Conservation (phyloP, 2,329 filamentous ascomycete species). For the Coleophoma cylindrospora region DNA sequence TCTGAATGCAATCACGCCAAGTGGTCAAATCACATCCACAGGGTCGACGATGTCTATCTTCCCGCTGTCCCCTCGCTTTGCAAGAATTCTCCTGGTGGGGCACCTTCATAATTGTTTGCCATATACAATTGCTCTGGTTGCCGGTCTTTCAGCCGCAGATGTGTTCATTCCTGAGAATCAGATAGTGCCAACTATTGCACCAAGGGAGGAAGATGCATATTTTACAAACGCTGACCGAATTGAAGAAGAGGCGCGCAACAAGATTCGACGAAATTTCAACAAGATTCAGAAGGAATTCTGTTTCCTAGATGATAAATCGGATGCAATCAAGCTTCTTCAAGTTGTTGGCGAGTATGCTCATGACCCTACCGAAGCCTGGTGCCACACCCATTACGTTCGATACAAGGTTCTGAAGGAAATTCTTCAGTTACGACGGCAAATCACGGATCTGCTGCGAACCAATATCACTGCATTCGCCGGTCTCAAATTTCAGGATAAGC, state of each 20-base stretch:
- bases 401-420: conserved; percentile 85
- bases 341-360: conserved; percentile 84
- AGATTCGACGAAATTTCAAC: conserved; percentile 56
- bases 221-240: conserved; percentile 64
- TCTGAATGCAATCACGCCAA: conserved; percentile 69
- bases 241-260: conserved; percentile 65
- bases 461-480: conserved; percentile 65
- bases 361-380: conserved; percentile 68
- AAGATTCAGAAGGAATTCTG: conserved; percentile 74
- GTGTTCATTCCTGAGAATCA: conserved; percentile 81
- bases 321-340: conserved; percentile 86
- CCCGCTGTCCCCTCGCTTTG: conserved; percentile 83
- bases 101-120: conserved; percentile 76
- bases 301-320: conserved; percentile 74
- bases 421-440: conserved; percentile 74
- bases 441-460: conserved; percentile 72
- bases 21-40: conserved; percentile 73
- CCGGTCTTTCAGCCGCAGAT: conserved; percentile 82
- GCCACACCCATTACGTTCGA: conserved; percentile 76
- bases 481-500: conserved; percentile 49
- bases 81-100: conserved; percentile 86
- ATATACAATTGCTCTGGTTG: conserved; percentile 84
- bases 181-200: conserved; percentile 54
- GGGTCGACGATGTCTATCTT: conserved; percentile 84
- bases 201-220: conserved; percentile 43